Conservation (phyloP, 768 basidiomycete species). For the Multifurca ochricompacta region DNA sequence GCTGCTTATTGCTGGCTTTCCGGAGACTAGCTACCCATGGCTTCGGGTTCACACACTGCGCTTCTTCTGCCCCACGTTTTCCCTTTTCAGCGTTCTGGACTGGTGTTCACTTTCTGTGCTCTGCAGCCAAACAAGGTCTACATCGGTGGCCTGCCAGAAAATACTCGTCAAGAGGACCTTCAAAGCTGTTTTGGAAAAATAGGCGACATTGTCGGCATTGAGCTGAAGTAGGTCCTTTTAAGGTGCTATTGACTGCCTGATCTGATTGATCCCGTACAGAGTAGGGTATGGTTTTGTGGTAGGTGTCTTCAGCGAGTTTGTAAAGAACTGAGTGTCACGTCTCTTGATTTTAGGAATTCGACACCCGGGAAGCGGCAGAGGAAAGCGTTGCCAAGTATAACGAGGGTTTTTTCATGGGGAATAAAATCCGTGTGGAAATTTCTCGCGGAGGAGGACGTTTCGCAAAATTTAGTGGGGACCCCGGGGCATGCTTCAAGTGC, state of each 20-base stretch:
- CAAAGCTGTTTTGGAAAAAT: slow-evolving; percentile 84
- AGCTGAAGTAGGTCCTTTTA: slow-evolving; percentile 62
- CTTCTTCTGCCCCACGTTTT: slow-evolving; percentile 36
- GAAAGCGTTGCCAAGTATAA: slow-evolving; percentile 84
- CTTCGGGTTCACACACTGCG: slow-evolving; percentile 35
- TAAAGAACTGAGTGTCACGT: neutral
- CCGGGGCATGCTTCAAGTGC: slow-evolving; percentile 84
- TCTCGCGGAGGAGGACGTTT: slow-evolving; percentile 79
- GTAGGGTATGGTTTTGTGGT: slow-evolving; percentile 89
- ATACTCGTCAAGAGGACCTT: slow-evolving; percentile 78
- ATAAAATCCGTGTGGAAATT: slow-evolving; percentile 81
- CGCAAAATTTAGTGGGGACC: slow-evolving; percentile 76
- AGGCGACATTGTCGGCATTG: slow-evolving; percentile 65
- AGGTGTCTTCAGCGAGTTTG: slow-evolving; percentile 29
- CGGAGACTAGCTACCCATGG: slow-evolving; percentile 27
- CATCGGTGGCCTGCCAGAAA: slow-evolving; percentile 81
- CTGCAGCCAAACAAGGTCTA: slow-evolving; percentile 91
- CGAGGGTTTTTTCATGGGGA: slow-evolving; percentile 87
- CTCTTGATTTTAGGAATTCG: slow-evolving; percentile 59
- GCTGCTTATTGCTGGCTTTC: slow-evolving; percentile 20
- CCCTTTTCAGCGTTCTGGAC: slow-evolving; percentile 39
- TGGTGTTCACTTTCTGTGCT: slow-evolving; percentile 55
- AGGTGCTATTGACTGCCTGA: neutral
- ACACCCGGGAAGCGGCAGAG: slow-evolving; percentile 70
- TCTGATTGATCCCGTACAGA: slow-evolving; percentile 34